These are phyloP conservation scores for Vaccinium vitisidaea DNA, from an alignment of 148 eudicot species.

Conservation along the genomic window DNA sequence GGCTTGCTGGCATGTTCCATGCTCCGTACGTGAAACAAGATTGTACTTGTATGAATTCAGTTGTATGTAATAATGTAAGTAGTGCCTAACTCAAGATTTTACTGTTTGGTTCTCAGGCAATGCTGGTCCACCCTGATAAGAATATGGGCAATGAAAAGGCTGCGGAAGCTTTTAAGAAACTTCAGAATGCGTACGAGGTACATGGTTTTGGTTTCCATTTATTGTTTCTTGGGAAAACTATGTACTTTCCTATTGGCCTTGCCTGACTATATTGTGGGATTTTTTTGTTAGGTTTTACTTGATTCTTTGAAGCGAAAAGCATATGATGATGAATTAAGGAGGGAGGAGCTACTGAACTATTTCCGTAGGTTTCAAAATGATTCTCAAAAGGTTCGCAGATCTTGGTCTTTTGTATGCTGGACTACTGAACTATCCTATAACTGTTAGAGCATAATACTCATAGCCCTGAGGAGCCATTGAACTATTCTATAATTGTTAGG, in stretches of 20 bases:
- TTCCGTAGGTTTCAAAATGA: constrained; percentile 69
- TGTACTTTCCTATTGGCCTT: constrained; percentile 8
- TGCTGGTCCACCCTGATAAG: constrained; percentile 99
- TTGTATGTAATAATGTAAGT: neutral
- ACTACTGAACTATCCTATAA: too few relatives aligned
- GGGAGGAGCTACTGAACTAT: constrained; percentile 82
- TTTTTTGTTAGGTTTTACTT: constrained; percentile 52
- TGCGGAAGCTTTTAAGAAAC: constrained; percentile 98
- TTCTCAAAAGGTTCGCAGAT: constrained; percentile 60
- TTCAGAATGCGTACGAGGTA: constrained; percentile 99
- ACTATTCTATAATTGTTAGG: neutral
- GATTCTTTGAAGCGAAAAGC: constrained; percentile 82
- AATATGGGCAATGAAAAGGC: constrained; percentile 99
- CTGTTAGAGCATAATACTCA: too few relatives aligned
- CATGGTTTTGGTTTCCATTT: constrained; percentile 2
- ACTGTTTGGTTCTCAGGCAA: constrained; percentile 57
- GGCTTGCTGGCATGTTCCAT: neutral
- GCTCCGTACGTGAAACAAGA: neutral
- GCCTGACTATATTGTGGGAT: constrained; percentile 12
- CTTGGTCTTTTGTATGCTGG: neutral
- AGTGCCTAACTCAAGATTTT: neutral
- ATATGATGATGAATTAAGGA: constrained; percentile 87
- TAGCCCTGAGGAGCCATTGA: too few relatives aligned
- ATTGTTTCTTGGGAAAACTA: neutral
- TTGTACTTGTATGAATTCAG: neutral